Conservation (phyloP, 306 rosid species). For the Medicago lupulina region DNA sequence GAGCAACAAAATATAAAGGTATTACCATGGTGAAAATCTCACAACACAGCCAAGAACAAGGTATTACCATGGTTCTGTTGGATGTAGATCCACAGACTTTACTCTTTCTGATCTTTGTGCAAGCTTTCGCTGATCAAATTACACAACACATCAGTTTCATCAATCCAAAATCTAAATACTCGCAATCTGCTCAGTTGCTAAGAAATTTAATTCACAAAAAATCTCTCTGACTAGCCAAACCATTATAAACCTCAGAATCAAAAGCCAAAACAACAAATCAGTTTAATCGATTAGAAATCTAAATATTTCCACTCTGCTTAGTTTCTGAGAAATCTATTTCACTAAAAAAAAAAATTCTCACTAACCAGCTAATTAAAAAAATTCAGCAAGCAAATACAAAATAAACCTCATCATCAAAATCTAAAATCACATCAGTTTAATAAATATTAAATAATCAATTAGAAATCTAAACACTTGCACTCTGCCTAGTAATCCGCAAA, state of each 20-base stretch:
- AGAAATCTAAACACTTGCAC: too few species aligned
- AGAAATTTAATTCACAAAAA: slow-evolving; percentile 13
- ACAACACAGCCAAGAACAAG: slow-evolving; percentile 11
- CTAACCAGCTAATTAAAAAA: too few species aligned
- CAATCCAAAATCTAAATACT: slow-evolving; percentile 35
- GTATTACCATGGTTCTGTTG: slow-evolving; percentile 81
- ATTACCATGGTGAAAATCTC: slow-evolving; percentile 8
- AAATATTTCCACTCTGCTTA: too few species aligned
- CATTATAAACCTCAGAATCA: neutral
- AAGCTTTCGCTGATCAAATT: slow-evolving; percentile 59
- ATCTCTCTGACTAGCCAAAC: neutral
- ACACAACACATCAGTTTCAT: slow-evolving; percentile 29
- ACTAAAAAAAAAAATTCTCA: too few species aligned
- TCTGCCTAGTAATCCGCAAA: too few species aligned
- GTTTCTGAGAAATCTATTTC: too few species aligned
- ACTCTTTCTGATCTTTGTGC: slow-evolving; percentile 76
- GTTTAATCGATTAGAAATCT: too few species aligned
- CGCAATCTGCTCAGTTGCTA: slow-evolving; percentile 11
- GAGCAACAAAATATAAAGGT: neutral
- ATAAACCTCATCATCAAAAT: too few species aligned
- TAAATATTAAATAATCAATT: too few species aligned
- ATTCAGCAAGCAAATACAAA: too few species aligned
- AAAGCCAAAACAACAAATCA: neutral
- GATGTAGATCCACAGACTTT: slow-evolving; percentile 77
- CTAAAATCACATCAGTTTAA: too few species aligned